Base-by-base conservation (phyloP, 805 yeast genomes). In the Saccharomyces jurei region DNA sequence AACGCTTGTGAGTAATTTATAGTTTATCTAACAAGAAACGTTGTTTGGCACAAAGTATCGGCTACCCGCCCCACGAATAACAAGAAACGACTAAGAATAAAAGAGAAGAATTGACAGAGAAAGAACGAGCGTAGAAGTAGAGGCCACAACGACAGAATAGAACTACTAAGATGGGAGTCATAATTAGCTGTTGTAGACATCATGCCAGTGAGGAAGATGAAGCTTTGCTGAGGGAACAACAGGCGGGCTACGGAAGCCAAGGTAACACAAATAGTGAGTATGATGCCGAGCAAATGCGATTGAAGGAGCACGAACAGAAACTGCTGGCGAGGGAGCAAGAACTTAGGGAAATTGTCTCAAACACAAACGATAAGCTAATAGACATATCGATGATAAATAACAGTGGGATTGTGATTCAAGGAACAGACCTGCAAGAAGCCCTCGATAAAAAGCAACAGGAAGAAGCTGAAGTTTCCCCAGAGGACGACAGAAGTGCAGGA, bases 301-400 rank as follows among this genome's bases (percentile, higher is more conserved):
- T 36, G 44, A 59, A 56, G 46, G 63, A 63, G 36, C 63, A 63
- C 31, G 71, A 68, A 47, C 62, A 62, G 41, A 58, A 58, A 47
- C 51, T 59, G 21, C 57, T 60, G 22, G 63, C 58, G 1, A 57
- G 71, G 30, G 71, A 67, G 26, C 59, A 62, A 27, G 64, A 66
- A 49, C 56, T 69, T 46, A 60, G 63, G 29, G 65, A 65, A 25
- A 68, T 69, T 50, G 73, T 69, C 10, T 58, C 66, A 11, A 63
- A 55, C 48, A 67, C 71, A 22, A 69, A 68, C 44, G 73, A 68
- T 53, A 67, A 64, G 49, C 58, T 67, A 28, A 67, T 69, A 28
- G 73, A 69, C 52, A 69, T 69, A n/a, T 68, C 71, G 2, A 67
- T 69, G 73, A 63, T 69, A 26, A 66, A 64, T 50, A 67, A 68